phyloP scores from a whole-genome alignment of 108 stramenopile genomes.

The Chaetoceros muelleri region DNA sequence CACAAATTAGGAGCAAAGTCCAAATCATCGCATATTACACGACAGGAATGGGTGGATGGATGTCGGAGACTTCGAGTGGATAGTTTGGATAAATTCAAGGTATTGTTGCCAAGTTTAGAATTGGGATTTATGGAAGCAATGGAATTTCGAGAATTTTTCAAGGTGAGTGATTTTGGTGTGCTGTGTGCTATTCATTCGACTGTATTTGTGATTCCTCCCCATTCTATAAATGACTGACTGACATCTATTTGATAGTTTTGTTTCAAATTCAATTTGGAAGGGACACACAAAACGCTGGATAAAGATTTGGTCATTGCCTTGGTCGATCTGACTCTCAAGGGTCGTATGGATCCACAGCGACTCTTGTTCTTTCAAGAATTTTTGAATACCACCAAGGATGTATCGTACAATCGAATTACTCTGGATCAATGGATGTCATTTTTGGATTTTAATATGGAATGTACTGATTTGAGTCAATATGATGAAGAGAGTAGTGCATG shows the following conservation, averaged over 20 bases:
- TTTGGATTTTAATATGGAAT: constrained; percentile 77
- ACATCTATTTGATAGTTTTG: constrained; percentile 37
- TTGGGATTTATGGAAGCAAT: constrained; percentile 76
- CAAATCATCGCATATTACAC: constrained; percentile 72
- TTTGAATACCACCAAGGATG: constrained; percentile 36
- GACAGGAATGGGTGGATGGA: constrained; percentile 63
- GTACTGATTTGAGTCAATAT: constrained; percentile 52
- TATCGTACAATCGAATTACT: constrained; percentile 56
- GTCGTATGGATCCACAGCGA: constrained; percentile 30
- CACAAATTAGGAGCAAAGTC: constrained; percentile 72
- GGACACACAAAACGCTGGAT: constrained; percentile 86
- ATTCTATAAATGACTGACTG: background rate
- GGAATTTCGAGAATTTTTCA: constrained; percentile 87
- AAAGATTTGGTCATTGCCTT: constrained; percentile 80
- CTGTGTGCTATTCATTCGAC: no score
- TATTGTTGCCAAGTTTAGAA: constrained; percentile 58
- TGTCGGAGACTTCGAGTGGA: constrained; percentile 45
- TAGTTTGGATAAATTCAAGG: constrained; percentile 49
- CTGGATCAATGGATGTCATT: constrained; percentile 85
- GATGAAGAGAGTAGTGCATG: constrained; percentile 75
- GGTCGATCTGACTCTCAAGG: constrained; percentile 46
- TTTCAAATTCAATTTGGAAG: constrained; percentile 84
- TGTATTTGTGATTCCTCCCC: constrained; percentile 6
- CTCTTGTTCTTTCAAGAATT: constrained; percentile 57
- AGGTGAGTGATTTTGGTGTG: no score